Evolutionary conservation across 192 early-diverging fungal genomes (phyloP).

Genomic region (Geosiphon pyriformis): DNA sequence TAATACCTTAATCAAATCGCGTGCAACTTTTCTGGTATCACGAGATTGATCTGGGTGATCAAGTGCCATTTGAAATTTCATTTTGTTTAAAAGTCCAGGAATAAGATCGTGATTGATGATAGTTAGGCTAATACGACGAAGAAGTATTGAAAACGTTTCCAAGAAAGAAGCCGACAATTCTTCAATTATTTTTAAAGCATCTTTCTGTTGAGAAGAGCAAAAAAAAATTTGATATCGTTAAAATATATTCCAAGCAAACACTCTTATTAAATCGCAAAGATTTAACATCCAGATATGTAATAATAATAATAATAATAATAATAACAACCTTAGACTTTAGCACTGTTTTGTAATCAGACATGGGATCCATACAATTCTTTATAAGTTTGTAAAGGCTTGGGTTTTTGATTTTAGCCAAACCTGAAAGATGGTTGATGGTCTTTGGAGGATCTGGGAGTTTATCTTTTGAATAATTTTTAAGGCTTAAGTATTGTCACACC

Average conservation of each 20-base stretch:
- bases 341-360: constrained; percentile 63
- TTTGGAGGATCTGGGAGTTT: constrained; percentile 64
- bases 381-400: constrained; percentile 59
- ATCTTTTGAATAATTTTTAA: constrained; percentile 30
- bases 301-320: too few species aligned
- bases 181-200: constrained; percentile 62
- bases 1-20: constrained; percentile 50
- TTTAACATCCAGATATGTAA: too few species aligned
- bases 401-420: constrained; percentile 68
- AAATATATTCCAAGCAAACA: too few species aligned
- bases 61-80: constrained; percentile 26
- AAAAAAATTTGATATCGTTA: too few species aligned
- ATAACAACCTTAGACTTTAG: constrained; percentile 59
- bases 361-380: constrained; percentile 64
- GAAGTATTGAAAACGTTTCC: constrained; percentile 69
- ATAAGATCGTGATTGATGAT: constrained; percentile 68
- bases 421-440: constrained; percentile 54
- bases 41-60: constrained; percentile 21
- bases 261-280: too few species aligned
- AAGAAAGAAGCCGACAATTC: constrained; percentile 48
- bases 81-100: constrained; percentile 50
- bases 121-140: constrained; percentile 70
- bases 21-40: constrained; percentile 36
- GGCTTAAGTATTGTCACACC: constrained; percentile 4
- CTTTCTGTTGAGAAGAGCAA: constrained; percentile 38